Conservation (phyloP, 2,329 filamentous ascomycete species). For the Cucurbitaria berberidis region DNA sequence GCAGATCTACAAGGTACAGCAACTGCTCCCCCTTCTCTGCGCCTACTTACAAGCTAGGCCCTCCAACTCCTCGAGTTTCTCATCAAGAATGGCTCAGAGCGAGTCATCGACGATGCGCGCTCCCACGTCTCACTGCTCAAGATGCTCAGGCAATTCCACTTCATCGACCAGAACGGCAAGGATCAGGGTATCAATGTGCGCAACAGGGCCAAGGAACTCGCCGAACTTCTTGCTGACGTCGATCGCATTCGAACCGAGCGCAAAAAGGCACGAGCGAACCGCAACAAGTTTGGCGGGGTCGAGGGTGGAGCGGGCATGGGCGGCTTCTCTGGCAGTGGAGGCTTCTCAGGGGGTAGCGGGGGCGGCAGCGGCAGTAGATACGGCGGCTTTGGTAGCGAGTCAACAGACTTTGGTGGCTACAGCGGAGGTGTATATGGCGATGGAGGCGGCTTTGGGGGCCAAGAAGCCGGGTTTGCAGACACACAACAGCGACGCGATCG, state of each 20-base stretch:
- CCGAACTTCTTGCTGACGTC: constrained; percentile 90
- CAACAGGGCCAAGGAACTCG: constrained; percentile 93
- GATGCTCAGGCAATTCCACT: constrained; percentile 99
- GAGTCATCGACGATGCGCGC: constrained; percentile 95
- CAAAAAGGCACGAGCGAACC: constrained; percentile 89
- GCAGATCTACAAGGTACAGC: constrained; percentile 90
- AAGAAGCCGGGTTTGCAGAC: constrained; percentile 70
- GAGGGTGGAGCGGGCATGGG: constrained; percentile 76
- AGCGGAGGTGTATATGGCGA: constrained; percentile 88
- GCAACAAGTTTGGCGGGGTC: constrained; percentile 94
- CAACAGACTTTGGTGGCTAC: constrained; percentile 67
- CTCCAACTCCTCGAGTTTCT: constrained; percentile 96
- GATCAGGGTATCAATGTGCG: constrained; percentile 98
- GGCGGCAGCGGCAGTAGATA: constrained; percentile 65
- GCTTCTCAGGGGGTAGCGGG: constrained; percentile 73
- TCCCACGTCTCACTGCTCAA: constrained; percentile 94
- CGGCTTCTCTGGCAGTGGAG: constrained; percentile 58
- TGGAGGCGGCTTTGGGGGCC: constrained; percentile 88
- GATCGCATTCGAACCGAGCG: constrained; percentile 76
- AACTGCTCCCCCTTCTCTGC: background rate
- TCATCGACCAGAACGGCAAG: constrained; percentile 93
- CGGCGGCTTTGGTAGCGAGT: constrained; percentile 82
- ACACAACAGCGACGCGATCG: constrained; percentile 69
- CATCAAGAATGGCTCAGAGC: constrained; percentile 96
- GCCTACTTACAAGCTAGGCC: constrained; percentile 52